Conservation (phyloP, 257 asterid genomes). For the Ilex aquifolium region DNA sequence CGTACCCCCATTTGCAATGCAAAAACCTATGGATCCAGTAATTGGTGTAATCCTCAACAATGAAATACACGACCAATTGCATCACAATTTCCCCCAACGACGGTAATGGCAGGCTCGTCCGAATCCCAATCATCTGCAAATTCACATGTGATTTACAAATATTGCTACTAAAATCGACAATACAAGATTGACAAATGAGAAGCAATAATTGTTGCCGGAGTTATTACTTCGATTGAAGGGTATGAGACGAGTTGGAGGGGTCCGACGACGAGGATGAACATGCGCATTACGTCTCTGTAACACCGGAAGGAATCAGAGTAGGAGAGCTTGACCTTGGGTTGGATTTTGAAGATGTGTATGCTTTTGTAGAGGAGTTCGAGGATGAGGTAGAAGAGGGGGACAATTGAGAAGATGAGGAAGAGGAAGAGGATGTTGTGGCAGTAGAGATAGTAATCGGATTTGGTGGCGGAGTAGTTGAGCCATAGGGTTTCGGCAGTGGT, state of each 20-base stretch:
- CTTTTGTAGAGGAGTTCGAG: slow-evolving; percentile 47
- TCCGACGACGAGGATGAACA: slow-evolving; percentile 78
- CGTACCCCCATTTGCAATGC: slow-evolving; percentile 96
- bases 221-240: slow-evolving; percentile 61
- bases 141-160: neutral
- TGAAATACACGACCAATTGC: slow-evolving; percentile 71
- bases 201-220: neutral
- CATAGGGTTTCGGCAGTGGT: slow-evolving; percentile 67
- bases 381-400: slow-evolving; percentile 61
- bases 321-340: slow-evolving; percentile 69
- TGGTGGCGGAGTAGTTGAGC: slow-evolving; percentile 78
- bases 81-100: slow-evolving; percentile 62
- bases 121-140: slow-evolving; percentile 68
- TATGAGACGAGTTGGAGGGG: slow-evolving; percentile 89
- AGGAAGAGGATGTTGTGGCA: slow-evolving; percentile 88
- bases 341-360: slow-evolving; percentile 54
- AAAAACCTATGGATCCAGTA: slow-evolving; percentile 93
- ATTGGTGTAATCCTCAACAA: slow-evolving; percentile 86
- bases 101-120: slow-evolving; percentile 91
- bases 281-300: slow-evolving; percentile 85
- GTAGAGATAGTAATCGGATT: slow-evolving; percentile 82
- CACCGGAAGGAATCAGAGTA: slow-evolving; percentile 53
- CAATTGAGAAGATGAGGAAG: slow-evolving; percentile 65
- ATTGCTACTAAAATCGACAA: neutral
- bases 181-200: too few relatives aligned